These are phyloP conservation scores for Neopestalotiopsis rosae DNA, from an alignment of 2,329 filamentous ascomycete genomes.

Conservation along the genomic window DNA sequence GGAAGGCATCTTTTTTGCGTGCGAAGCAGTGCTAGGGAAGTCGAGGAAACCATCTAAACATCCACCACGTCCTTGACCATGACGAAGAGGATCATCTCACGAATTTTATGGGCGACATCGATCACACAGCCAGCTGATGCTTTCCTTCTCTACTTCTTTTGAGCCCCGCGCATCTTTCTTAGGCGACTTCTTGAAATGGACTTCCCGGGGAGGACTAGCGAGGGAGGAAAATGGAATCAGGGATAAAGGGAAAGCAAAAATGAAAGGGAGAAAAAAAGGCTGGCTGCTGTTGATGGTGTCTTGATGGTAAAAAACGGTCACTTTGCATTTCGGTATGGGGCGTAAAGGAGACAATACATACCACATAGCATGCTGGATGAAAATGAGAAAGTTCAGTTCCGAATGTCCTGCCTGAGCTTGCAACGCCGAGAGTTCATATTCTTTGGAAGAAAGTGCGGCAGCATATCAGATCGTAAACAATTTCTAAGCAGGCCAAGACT, in stretches of 20 bases:
- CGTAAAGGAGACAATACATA: conserved; percentile 57
- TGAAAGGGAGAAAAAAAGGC: conserved; percentile 19
- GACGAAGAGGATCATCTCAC: conserved; percentile 25
- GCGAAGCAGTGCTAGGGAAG: conserved; percentile 17
- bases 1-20: conserved; percentile 11
- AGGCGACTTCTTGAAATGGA: not conserved
- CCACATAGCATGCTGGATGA: conserved; percentile 55
- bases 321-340: conserved; percentile 60
- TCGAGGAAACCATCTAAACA: conserved; percentile 20
- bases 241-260: not conserved
- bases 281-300: conserved; percentile 24
- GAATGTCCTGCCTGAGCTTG: conserved; percentile 6
- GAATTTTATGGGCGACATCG: conserved; percentile 23
- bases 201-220: not conserved
- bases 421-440: no score
- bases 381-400: conserved; percentile 38
- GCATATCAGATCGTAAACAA: no score
- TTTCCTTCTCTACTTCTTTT: conserved; percentile 20
- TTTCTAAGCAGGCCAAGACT: no score
- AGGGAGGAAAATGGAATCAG: conserved; percentile 12
- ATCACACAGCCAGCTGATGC: conserved; percentile 23
- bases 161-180: not conserved
- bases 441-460: no score
- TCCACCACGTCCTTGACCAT: conserved; percentile 9
- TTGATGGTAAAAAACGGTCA: conserved; percentile 48